A percentile compares a stretch with the other conserved stretches of the same genome.
phyloP scores from a whole-genome alignment of 2,329 filamentous ascomycete genomes.

The Aspergillus niger region DNA sequence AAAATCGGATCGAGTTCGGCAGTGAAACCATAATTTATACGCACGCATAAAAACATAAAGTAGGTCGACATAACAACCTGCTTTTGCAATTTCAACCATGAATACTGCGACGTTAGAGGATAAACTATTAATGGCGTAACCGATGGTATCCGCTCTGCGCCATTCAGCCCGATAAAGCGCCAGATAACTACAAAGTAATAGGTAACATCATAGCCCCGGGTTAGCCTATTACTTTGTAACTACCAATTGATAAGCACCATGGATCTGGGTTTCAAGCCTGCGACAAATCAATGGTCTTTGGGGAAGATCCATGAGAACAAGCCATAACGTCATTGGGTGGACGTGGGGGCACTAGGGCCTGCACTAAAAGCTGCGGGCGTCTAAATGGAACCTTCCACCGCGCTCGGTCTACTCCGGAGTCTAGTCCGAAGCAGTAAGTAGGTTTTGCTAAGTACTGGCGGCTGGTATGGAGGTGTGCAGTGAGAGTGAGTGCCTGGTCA shows the following conservation, averaged over 20 bases:
- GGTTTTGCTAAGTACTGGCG: neutral
- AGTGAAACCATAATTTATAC: too few relatives aligned
- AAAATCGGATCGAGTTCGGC: neutral
- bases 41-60: neutral
- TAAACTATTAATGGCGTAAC: neutral
- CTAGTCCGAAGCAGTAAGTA: neutral
- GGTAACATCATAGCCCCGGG: neutral
- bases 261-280: neutral
- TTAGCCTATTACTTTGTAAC: neutral
- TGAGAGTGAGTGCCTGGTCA: neutral
- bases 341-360: neutral
- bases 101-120: neutral
- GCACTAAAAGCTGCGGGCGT: neutral
- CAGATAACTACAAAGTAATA: neutral
- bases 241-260: neutral
- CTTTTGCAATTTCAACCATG: neutral
- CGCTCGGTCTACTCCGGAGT: neutral
- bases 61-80: too few relatives aligned
- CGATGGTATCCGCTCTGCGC: neutral
- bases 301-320: neutral
- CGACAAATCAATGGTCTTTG: neutral
- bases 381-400: constrained; percentile 1
- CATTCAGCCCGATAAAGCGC: neutral
- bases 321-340: neutral
- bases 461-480: neutral